These are phyloP conservation scores for Geoglossum glabrum DNA, from an alignment of 495 filamentous ascomycete species.

Conservation along the genomic window DNA sequence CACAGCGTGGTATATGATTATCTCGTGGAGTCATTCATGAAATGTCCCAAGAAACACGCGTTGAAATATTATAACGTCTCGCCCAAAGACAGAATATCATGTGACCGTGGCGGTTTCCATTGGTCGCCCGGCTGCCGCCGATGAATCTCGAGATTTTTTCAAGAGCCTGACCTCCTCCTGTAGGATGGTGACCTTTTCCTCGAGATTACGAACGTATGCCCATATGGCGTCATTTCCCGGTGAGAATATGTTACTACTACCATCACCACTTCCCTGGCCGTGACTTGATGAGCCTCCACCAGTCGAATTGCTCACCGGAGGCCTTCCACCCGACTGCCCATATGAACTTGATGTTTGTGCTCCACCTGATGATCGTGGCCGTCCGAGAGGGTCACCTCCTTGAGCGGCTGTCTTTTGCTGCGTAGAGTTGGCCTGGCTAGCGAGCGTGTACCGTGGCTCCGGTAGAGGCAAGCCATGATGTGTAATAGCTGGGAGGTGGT, in stretches of 20 bases:
- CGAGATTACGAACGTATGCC: conserved; percentile 7
- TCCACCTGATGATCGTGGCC: not conserved
- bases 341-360: not conserved
- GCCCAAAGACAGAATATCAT: not conserved
- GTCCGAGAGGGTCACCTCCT: not conserved
- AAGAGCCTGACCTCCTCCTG: conserved; percentile 5
- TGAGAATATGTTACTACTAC: not conserved
- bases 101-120: not conserved
- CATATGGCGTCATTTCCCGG: conserved; percentile 1
- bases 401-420: not conserved
- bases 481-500: not conserved
- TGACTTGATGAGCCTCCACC: conserved; percentile 3
- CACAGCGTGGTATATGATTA: not conserved
- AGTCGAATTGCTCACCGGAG: not conserved
- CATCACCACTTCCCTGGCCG: conserved; percentile 1
- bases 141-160: not conserved
- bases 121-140: not conserved
- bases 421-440: conserved; percentile 16
- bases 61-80: not conserved
- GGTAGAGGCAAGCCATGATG: conserved; percentile 21
- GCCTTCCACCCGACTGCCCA: not conserved
- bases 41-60: not conserved
- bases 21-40: not conserved
- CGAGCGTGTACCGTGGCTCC: conserved; percentile 24
- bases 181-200: conserved; percentile 5